These are phyloP conservation scores for Dictyostelium discoideum DNA, from an alignment of 78 protist species.

Conservation along the genomic window DNA sequence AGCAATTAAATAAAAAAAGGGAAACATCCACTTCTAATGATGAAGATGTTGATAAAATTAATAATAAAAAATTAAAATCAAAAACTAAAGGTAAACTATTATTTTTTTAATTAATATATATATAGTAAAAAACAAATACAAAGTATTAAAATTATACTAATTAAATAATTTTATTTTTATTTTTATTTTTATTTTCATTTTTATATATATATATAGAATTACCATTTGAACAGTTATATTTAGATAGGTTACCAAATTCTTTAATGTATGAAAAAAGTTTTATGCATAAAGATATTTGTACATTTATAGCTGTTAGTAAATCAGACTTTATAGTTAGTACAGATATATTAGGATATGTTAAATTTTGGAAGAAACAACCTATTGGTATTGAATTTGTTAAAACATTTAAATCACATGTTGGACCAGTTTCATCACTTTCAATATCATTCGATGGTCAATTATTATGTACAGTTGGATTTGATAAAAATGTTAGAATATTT, in stretches of 20 bases:
- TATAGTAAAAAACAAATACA: too few species aligned
- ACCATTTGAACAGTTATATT: conserved; percentile 77
- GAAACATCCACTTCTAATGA: background rate
- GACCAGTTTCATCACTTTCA: conserved; percentile 47
- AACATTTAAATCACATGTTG: conserved; percentile 92
- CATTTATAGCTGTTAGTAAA: background rate
- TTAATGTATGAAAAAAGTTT: conserved; percentile 92
- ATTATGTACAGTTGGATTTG: conserved; percentile 83
- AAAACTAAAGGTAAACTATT: background rate
- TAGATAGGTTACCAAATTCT: conserved; percentile 86
- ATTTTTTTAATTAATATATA: too few species aligned
- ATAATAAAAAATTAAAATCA: conserved; percentile 2
- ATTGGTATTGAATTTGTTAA: conserved; percentile 95
- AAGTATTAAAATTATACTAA: background rate
- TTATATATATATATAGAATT: background rate
- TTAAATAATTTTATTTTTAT: too few species aligned
- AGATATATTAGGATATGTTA: conserved; percentile 92
- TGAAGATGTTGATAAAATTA: background rate
- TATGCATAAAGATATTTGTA: conserved; percentile 93
- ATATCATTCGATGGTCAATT: conserved; percentile 81
- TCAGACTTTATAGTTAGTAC: conserved; percentile 92
- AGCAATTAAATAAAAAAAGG: background rate
- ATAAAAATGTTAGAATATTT: conserved; percentile 89
- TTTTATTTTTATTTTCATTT: background rate
- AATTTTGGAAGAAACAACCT: conserved; percentile 96